These are phyloP conservation scores for Tinospora cordifolia DNA, from an alignment of 164 flowering plant species.

Conservation along the genomic window DNA sequence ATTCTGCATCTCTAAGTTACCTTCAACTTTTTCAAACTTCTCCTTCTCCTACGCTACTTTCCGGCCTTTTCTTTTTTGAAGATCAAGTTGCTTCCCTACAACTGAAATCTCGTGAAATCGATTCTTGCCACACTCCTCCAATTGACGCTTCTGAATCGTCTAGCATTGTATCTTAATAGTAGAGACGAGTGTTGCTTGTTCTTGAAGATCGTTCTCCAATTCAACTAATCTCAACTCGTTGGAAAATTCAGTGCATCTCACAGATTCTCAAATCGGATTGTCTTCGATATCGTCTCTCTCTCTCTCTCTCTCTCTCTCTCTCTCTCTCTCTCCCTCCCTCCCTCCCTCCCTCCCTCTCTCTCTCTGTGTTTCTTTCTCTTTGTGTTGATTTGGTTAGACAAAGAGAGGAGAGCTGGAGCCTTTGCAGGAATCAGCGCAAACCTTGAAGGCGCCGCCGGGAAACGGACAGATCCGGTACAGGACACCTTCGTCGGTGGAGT, in stretches of 20 bases:
- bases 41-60: neutral
- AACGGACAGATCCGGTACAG: conserved; percentile 95
- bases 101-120: neutral
- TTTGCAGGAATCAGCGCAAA: conserved; percentile 37
- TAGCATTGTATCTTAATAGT: neutral
- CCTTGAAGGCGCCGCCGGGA: conserved; percentile 35
- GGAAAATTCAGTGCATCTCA: neutral
- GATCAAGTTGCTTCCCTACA: too few relatives aligned
- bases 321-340: too few relatives aligned
- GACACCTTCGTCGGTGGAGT: conserved; percentile 78
- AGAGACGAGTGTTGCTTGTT: neutral
- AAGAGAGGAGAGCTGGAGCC: conserved; percentile 49
- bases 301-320: conserved; percentile 1
- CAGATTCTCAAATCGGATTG: neutral
- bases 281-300: too few relatives aligned
- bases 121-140: neutral
- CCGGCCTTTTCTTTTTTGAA: neutral
- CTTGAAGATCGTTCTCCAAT: neutral
- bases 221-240: neutral
- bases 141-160: too few relatives aligned
- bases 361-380: too few relatives aligned
- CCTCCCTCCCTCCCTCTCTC: too few relatives aligned
- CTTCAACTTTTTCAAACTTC: neutral
- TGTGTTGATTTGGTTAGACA: neutral
- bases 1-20: too few relatives aligned